phyloP scores from a whole-genome alignment of 129 eudicot genomes.

The Arctium lappa region DNA sequence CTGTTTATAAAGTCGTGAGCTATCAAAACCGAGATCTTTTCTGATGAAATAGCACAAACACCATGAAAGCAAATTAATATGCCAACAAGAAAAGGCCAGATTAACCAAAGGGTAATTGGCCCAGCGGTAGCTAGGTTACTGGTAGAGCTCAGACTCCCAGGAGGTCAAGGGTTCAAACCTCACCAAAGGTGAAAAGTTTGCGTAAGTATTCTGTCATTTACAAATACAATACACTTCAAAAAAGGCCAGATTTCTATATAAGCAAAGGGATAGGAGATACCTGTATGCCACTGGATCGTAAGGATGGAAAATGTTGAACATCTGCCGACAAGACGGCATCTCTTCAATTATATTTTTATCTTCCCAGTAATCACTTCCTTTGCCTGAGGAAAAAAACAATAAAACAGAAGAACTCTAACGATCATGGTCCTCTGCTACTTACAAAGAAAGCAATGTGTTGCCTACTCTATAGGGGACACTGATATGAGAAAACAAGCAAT shows the following conservation, averaged over 20 bases:
- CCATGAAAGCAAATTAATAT: no score
- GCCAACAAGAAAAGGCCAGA: no score
- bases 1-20: no score
- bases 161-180: not conserved
- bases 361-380: constrained; percentile 81
- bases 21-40: no score
- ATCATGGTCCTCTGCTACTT: not conserved
- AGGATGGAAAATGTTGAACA: constrained; percentile 96
- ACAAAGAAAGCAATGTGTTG: not conserved
- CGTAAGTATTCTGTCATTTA: not conserved
- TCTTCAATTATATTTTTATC: constrained; percentile 79
- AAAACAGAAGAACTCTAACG: not conserved
- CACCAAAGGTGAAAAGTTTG: no score
- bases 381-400: constrained; percentile 37
- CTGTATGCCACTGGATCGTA: constrained; percentile 98
- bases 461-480: not conserved
- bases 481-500: not conserved
- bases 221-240: not conserved
- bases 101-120: no score
- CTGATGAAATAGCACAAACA: no score
- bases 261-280: constrained; percentile 21
- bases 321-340: constrained; percentile 86
- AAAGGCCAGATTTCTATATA: not conserved
- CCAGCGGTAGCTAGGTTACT: no score
- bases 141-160: no score